phyloP scores from a whole-genome alignment of 129 eudicot genomes.

The Flaveria brownii region DNA sequence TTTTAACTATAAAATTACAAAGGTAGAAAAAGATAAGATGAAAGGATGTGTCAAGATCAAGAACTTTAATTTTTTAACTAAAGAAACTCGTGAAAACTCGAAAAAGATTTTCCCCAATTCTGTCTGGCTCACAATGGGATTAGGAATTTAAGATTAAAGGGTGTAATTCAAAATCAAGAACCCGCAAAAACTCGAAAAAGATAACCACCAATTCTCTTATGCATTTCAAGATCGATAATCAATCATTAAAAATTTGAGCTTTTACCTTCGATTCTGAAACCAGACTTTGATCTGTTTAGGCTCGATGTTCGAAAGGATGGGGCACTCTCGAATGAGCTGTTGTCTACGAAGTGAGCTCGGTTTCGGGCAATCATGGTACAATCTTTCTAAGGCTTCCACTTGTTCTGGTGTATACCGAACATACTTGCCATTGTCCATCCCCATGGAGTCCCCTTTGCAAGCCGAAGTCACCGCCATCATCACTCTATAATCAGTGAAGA shows the following conservation, averaged over 20 bases:
- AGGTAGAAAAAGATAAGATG: slow-evolving; percentile 9
- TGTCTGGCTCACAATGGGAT: not conserved
- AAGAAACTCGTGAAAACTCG: not conserved
- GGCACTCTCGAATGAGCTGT: slow-evolving; percentile 88
- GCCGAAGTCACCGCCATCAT: slow-evolving; percentile 89
- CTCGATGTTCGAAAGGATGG: slow-evolving; percentile 86
- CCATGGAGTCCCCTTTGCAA: slow-evolving; percentile 71
- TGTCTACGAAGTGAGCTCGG: slow-evolving; percentile 90
- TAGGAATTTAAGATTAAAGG: slow-evolving; percentile 15
- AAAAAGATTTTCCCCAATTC: slow-evolving; percentile 17
- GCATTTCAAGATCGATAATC: slow-evolving; percentile 20
- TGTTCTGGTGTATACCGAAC: slow-evolving; percentile 93
- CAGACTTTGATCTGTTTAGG: slow-evolving; percentile 98
- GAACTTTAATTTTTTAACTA: not conserved
- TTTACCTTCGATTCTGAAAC: slow-evolving; percentile 88
- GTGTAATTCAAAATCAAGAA: slow-evolving; percentile 21
- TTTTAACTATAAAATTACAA: slow-evolving; percentile 3
- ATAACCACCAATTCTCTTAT: slow-evolving; percentile 15
- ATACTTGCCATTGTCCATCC: slow-evolving; percentile 73
- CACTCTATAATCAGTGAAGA: slow-evolving; percentile 34
- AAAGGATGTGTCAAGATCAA: slow-evolving; percentile 15
- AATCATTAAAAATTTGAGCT: not conserved
- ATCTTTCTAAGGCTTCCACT: slow-evolving; percentile 87
- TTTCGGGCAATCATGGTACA: slow-evolving; percentile 89
- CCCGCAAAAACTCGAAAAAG: not conserved